Percentiles rank a stretch among this genome's conserved stretches.
phyloP scores from a whole-genome alignment of 257 asterid genomes.

The Fraxinus americana region DNA sequence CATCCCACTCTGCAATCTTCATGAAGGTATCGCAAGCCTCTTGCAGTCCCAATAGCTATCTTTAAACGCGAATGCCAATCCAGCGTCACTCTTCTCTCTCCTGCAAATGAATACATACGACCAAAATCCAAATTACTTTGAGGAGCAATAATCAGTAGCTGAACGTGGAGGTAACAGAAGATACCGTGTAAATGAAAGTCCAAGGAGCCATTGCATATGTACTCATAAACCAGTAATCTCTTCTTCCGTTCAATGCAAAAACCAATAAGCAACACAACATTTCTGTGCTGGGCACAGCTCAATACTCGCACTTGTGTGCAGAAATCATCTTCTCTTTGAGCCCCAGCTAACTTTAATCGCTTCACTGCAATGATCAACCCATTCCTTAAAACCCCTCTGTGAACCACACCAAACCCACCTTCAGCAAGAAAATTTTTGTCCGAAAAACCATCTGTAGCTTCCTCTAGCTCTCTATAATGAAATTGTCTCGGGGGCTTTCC shows the following conservation, averaged over 20 bases:
- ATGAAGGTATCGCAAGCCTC: slow-evolving; percentile 91
- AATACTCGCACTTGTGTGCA: slow-evolving; percentile 76
- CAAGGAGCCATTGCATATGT: slow-evolving; percentile 78
- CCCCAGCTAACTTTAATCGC: slow-evolving; percentile 63
- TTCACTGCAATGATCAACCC: slow-evolving; percentile 75
- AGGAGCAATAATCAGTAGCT: slow-evolving; percentile 10
- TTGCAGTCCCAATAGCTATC: slow-evolving; percentile 88
- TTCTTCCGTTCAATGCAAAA: slow-evolving; percentile 65
- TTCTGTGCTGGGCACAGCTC: slow-evolving; percentile 95
- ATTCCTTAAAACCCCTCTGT: slow-evolving; percentile 70
- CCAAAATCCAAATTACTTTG: slow-evolving; percentile 6
- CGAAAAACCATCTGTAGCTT: slow-evolving; percentile 77
- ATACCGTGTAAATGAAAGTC: slow-evolving; percentile 86
- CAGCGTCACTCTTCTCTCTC: slow-evolving; percentile 43
- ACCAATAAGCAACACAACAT: slow-evolving; percentile 84
- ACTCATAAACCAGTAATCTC: slow-evolving; percentile 83
- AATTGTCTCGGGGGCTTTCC: slow-evolving; percentile 86
- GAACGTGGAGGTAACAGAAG: slow-evolving; percentile 11
- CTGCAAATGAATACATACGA: slow-evolving; percentile 37
- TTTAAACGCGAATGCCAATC: slow-evolving; percentile 73
- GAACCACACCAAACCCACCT: slow-evolving; percentile 77
- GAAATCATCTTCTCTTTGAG: slow-evolving; percentile 78
- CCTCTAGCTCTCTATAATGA: slow-evolving; percentile 62
- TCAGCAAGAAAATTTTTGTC: slow-evolving; percentile 61
- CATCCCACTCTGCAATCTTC: slow-evolving; percentile 97